Base-by-base conservation (phyloP, 306 rosid species). In the Inga oerstediana region DNA sequence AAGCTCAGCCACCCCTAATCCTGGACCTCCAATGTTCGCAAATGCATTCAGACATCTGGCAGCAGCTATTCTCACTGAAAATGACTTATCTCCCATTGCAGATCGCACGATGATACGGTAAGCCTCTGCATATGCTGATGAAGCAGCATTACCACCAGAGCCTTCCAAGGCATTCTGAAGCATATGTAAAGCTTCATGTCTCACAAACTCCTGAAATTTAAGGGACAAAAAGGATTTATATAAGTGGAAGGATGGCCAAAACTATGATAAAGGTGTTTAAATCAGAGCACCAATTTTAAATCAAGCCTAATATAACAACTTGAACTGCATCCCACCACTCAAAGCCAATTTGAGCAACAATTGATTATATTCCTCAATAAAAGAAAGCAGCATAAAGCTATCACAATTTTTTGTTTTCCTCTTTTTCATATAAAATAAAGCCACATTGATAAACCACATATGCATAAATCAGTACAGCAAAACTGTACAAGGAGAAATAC, bases 141-240 rank as follows among this genome's bases (percentile, higher is more conserved):
- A 85, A 81, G 94, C 89, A 66, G 94, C 98, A 77, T 83, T 85
- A 71, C 99, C 99, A 56, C 94, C 94, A 75, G 92, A 93, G 78
- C 99, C 99, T 89, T 92, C 98, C 77, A 96, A 90, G 80, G 97
- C 99, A 90, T 90, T 94, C 82, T 88, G 93, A 89, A 96, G 97
- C 97, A 96, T 89, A 64, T 86, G 87, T 32, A 96, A 84, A 76
- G 98, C 97, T 83, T 96, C 98, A 75, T 88, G 97, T 84, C 98
- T 89, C 86, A 94, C 98, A 88, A 96, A 96, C 87, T 93, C 98
- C 98, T 94, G 79, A 83, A 71, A 79, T 84, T 85, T 73, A 49
- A 73, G 75, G 32, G 49, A 59, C 79, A 76, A 67, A 49, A 14
- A 58, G 61, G 62, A 32, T 22, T 49, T 32, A 30, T 85, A 68